A percentile compares a stretch with the other conserved stretches of the same genome.
Conservation (phyloP, 2,329 filamentous ascomycete genomes). For the Geoglossum cookeanum region DNA sequence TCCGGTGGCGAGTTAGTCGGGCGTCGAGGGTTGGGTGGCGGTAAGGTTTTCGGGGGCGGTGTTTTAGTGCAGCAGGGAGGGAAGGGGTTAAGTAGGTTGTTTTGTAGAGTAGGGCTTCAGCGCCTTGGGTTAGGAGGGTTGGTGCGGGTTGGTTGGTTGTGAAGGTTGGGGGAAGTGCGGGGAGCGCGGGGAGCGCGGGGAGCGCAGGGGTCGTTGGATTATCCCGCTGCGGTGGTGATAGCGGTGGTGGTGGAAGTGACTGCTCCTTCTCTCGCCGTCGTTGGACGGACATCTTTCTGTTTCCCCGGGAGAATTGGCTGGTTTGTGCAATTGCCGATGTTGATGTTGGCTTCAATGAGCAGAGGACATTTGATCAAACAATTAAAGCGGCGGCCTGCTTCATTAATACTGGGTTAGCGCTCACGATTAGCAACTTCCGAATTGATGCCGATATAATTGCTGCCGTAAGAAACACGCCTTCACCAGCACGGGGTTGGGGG, state of each 20-base stretch:
- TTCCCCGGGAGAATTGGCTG: not conserved
- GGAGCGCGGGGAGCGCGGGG: not conserved
- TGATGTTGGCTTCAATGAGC: no score
- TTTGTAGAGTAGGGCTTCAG: slow-evolving; percentile 85
- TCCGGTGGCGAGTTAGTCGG: slow-evolving; percentile 68
- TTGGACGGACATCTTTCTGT: not conserved
- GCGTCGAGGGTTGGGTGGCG: slow-evolving; percentile 77
- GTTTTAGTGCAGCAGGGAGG: slow-evolving; percentile 64
- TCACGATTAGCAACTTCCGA: no score
- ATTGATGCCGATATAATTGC: no score
- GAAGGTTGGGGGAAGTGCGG: not conserved
- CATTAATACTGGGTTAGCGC: not conserved
- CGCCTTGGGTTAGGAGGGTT: slow-evolving; percentile 71
- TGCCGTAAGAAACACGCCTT: no score
- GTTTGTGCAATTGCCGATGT: not conserved
- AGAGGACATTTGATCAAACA: not conserved
- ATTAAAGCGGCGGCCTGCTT: not conserved
- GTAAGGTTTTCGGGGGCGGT: slow-evolving; percentile 81
- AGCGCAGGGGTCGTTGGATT: not conserved
- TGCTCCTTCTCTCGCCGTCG: not conserved
- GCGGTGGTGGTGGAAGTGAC: not conserved
- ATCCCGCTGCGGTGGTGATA: not conserved
- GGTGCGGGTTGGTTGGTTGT: slow-evolving; percentile 31
- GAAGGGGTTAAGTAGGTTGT: slow-evolving; percentile 55
- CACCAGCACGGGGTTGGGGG: no score